Conservation (phyloP, 2,329 filamentous ascomycete genomes). For the Penicillium sp. region DNA sequence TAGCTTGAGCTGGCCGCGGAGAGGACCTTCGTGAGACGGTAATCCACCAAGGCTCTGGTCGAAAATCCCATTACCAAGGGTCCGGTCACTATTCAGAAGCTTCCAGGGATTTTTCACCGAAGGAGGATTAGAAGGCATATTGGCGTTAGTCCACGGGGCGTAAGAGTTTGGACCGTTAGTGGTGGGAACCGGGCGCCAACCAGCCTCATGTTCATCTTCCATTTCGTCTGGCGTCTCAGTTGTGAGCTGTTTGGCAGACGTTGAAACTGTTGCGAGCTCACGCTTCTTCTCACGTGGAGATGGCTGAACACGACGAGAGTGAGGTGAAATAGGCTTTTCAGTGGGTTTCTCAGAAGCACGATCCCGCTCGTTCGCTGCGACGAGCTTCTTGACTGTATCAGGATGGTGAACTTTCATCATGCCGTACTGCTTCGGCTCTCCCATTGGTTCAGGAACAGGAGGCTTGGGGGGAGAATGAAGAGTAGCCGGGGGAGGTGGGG, state of each 20-base stretch:
- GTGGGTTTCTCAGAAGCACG: constrained; percentile 40
- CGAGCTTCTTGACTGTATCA: constrained; percentile 55
- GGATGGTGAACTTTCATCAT: constrained; percentile 66
- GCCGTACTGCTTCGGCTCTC: constrained; percentile 62
- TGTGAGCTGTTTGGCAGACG: constrained; percentile 16
- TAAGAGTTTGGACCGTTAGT: constrained; percentile 42
- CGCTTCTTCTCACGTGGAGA: constrained; percentile 37
- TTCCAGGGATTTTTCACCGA: constrained; percentile 61
- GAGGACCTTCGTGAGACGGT: constrained; percentile 48
- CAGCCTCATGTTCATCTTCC: constrained; percentile 39
- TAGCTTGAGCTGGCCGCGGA: constrained; percentile 47
- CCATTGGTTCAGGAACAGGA: constrained; percentile 60
- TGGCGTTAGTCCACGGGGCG: constrained; percentile 44
- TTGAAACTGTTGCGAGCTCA: constrained; percentile 14
- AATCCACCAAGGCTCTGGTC: constrained; percentile 57
- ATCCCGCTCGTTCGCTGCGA: constrained; percentile 43
- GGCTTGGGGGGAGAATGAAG: constrained; percentile 61
- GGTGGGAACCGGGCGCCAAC: constrained; percentile 43
- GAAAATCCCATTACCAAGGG: constrained; percentile 67
- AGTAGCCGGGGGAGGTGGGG: constrained; percentile 35
- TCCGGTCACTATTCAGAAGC: constrained; percentile 57
- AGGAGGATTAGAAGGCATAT: constrained; percentile 39
- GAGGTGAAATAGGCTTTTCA: constrained; percentile 20
- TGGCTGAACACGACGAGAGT: constrained; percentile 37
- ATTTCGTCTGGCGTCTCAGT: constrained; percentile 34